Evolutionary conservation across 805 yeast species (phyloP).

Genomic region (Ogataea pignaliae): DNA sequence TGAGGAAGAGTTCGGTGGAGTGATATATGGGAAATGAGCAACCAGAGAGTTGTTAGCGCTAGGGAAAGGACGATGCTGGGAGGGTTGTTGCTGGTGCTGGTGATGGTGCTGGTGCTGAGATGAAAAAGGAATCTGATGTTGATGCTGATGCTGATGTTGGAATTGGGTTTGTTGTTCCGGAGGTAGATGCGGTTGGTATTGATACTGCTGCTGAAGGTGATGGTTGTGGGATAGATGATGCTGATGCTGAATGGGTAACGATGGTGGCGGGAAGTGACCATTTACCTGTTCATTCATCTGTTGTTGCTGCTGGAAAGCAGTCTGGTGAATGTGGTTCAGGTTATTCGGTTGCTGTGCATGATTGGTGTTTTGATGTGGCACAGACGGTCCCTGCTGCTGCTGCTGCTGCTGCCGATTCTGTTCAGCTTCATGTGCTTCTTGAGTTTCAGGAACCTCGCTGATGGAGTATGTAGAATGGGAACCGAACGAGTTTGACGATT

Average conservation of each 20-base stretch:
- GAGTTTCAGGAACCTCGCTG: constrained; percentile 10
- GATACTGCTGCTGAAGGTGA: neutral
- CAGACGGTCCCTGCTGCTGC: no score
- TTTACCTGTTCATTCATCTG: no score
- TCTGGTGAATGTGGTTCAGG: neutral
- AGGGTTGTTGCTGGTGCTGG: neutral
- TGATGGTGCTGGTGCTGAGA: neutral
- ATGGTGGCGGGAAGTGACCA: no score
- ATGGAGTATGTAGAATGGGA: constrained; percentile 11
- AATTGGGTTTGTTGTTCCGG: constrained; percentile 1
- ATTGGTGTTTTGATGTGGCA: neutral
- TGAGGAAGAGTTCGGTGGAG: constrained; percentile 21
- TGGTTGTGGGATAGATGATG: no score
- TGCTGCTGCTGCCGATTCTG: no score
- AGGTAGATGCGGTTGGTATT: constrained; percentile 1
- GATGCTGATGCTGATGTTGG: constrained; percentile 1
- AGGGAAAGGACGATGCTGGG: neutral
- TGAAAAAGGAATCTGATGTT: neutral
- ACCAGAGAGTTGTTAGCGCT: neutral
- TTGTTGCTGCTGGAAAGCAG: no score
- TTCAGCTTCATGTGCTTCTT: no score
- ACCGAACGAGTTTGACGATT: constrained; percentile 13
- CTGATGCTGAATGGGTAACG: no score
- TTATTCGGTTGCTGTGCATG: neutral
- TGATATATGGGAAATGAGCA: constrained; percentile 14